phyloP scores from a whole-genome alignment of 2,329 filamentous ascomycete species.

The Trichoderma citrinoviride region DNA sequence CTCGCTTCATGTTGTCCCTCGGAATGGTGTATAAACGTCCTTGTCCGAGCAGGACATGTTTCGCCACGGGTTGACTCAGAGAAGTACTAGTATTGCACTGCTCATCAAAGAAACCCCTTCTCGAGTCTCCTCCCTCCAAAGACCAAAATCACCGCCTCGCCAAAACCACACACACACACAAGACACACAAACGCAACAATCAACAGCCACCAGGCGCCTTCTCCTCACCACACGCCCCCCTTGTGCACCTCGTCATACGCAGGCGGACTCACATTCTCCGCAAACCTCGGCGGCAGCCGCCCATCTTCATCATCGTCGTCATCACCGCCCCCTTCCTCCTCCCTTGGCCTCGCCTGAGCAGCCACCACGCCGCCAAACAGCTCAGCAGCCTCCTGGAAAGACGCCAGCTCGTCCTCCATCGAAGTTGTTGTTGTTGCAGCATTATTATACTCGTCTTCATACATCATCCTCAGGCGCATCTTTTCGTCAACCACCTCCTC shows the following conservation, averaged over 20 bases:
- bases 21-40: background rate
- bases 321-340: no score
- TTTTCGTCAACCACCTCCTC: constrained; percentile 14
- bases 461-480: background rate
- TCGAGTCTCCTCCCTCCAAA: background rate
- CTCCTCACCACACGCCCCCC: constrained; percentile 5
- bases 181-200: background rate
- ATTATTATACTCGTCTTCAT: no score
- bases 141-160: background rate
- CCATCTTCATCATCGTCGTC: background rate
- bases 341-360: constrained; percentile 45
- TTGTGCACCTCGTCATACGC: constrained; percentile 25
- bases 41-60: background rate
- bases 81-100: no score
- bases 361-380: constrained; percentile 47
- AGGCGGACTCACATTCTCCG: constrained; percentile 25
- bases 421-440: constrained; percentile 24
- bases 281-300: background rate
- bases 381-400: constrained; percentile 46
- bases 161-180: background rate
- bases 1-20: background rate
- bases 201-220: background rate
- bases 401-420: constrained; percentile 50
- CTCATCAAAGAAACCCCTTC: no score
- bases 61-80: no score